Evolutionary conservation across 2,329 filamentous ascomycete genomes (phyloP).

Genomic region (Calycina marina): DNA sequence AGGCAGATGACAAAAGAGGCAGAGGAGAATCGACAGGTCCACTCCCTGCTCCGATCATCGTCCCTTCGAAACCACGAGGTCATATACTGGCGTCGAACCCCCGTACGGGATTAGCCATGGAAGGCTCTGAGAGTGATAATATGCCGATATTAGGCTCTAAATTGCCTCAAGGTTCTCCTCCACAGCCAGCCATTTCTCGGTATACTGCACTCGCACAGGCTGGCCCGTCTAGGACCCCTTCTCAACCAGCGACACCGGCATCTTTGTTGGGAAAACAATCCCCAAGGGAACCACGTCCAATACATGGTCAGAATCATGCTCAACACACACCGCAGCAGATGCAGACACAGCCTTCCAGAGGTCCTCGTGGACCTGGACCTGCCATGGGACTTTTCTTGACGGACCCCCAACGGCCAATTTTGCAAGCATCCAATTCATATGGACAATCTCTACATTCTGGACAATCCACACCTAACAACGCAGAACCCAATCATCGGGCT

Average conservation of each 20-base stretch:
- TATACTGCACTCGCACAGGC: constrained; percentile 22
- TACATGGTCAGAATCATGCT: constrained; percentile 10
- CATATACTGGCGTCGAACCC: constrained; percentile 26
- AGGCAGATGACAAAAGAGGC: constrained; percentile 41
- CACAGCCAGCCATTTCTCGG: constrained; percentile 14
- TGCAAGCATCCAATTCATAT: constrained; percentile 6
- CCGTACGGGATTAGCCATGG: constrained; percentile 32
- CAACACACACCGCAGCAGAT: background rate
- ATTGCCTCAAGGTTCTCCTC: constrained; percentile 16
- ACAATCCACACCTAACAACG: constrained; percentile 9
- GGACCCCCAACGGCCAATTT: constrained; percentile 13
- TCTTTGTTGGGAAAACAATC: constrained; percentile 13
- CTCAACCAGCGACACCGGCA: constrained; percentile 13
- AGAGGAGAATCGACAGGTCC: constrained; percentile 45
- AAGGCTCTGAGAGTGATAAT: constrained; percentile 29
- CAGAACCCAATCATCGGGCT: too few relatives aligned
- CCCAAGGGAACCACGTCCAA: constrained; percentile 7
- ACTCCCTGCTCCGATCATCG: constrained; percentile 40
- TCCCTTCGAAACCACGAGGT: constrained; percentile 38
- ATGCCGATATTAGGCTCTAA: constrained; percentile 9
- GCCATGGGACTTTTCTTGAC: constrained; percentile 18
- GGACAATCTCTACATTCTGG: constrained; percentile 4
- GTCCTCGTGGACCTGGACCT: constrained; percentile 18
- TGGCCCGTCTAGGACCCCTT: constrained; percentile 15
- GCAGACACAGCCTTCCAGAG: constrained; percentile 2